Conservation (phyloP, 2,329 filamentous ascomycete genomes). For the Apiospora aurea region DNA sequence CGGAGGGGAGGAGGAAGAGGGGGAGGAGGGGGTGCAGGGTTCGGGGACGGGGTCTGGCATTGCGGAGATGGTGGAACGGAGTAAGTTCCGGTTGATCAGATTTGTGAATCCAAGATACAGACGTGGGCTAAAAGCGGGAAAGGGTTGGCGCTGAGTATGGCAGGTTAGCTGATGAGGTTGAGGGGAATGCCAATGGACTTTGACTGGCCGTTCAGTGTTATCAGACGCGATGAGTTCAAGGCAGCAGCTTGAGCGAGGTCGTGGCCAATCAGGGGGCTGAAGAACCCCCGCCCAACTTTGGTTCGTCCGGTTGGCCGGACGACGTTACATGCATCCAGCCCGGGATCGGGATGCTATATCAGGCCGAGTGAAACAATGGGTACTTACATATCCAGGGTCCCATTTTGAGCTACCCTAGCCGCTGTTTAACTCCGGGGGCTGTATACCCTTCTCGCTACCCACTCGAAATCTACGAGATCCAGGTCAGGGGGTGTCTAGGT, state of each 20-base stretch:
- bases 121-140: background rate
- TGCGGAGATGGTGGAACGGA: background rate
- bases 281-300: background rate
- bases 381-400: too few species aligned
- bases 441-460: too few species aligned
- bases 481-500: too few species aligned
- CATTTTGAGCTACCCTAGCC: too few species aligned
- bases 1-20: constrained; percentile 33
- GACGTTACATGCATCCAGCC: background rate
- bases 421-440: too few species aligned
- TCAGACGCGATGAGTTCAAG: background rate
- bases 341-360: too few species aligned
- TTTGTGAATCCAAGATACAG: background rate
- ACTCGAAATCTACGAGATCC: too few species aligned
- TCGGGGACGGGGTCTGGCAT: background rate
- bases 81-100: background rate
- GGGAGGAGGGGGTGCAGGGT: constrained; percentile 24
- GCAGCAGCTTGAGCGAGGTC: background rate
- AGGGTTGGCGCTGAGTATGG: too few species aligned
- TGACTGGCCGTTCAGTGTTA: background rate
- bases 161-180: too few species aligned
- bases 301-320: background rate
- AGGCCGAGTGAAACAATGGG: too few species aligned
- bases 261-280: background rate
- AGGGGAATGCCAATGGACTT: too few species aligned